These are phyloP conservation scores for Tetradesmus obliquus DNA, from an alignment of 139 green algal species.

Conservation along the genomic window DNA sequence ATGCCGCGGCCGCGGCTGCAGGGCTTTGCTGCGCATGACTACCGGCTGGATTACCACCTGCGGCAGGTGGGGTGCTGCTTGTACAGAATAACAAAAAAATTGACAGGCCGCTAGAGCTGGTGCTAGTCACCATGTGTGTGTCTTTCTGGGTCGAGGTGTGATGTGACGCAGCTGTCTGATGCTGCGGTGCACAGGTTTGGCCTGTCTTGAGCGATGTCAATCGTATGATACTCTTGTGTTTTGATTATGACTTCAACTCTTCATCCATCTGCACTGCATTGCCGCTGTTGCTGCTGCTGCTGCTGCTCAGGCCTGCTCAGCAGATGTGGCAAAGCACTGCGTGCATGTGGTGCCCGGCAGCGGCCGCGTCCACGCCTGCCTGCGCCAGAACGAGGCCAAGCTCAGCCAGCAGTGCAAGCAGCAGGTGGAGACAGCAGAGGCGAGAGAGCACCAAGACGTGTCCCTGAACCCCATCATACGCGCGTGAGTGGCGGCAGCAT, in stretches of 20 bases:
- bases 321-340: conserved; percentile 55
- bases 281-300: not conserved
- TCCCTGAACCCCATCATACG: conserved; percentile 52
- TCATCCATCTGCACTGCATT: not conserved
- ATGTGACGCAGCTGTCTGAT: too few species aligned
- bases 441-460: conserved; percentile 59
- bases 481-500: not conserved
- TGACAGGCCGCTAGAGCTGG: too few species aligned
- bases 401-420: conserved; percentile 47
- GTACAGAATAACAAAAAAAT: too few species aligned
- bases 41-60: conserved; percentile 48
- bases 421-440: conserved; percentile 51
- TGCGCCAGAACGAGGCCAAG: conserved; percentile 47
- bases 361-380: conserved; percentile 56
- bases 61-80: not conserved
- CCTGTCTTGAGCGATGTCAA: too few species aligned
- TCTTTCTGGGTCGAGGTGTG: too few species aligned
- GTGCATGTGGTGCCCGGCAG: conserved; percentile 43
- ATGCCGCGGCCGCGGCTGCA: conserved; percentile 56
- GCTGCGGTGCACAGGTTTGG: too few species aligned
- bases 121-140: too few species aligned
- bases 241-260: not conserved
- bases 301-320: conserved; percentile 48
- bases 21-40: conserved; percentile 61
- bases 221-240: too few species aligned